phyloP scores from a whole-genome alignment of 495 filamentous ascomycete genomes.

The Thermothielavioides terrestris region DNA sequence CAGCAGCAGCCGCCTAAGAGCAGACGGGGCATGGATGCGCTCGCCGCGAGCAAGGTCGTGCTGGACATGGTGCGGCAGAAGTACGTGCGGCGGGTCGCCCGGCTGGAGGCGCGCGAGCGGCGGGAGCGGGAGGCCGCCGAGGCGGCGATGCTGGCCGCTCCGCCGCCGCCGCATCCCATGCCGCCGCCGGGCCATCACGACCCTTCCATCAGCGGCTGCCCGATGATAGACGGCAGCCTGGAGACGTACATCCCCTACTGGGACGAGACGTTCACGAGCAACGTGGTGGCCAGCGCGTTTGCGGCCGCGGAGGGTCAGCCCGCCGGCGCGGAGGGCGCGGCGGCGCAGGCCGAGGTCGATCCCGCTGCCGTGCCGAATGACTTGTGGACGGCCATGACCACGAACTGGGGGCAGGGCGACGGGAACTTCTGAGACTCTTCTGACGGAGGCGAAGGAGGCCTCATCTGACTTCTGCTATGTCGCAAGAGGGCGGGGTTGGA shows the following conservation, averaged over 20 bases:
- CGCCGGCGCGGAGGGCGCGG: not conserved
- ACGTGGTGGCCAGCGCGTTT: not conserved
- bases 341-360: not conserved
- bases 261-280: conserved; percentile 26
- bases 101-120: conserved; percentile 17
- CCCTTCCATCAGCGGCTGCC: conserved; percentile 22
- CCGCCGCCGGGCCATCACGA: not conserved
- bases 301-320: not conserved
- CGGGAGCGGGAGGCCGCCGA: not conserved
- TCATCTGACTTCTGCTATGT: not conserved
- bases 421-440: not conserved
- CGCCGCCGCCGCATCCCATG: not conserved
- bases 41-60: conserved; percentile 33
- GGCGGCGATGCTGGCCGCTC: not conserved
- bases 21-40: conserved; percentile 23
- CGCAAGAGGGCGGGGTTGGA: no score
- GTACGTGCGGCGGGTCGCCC: conserved; percentile 28
- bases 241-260: conserved; percentile 33
- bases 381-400: conserved; percentile 19
- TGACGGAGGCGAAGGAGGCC: not conserved
- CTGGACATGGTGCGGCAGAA: conserved; percentile 31
- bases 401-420: conserved; percentile 13
- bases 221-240: conserved; percentile 40
- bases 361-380: conserved; percentile 1
- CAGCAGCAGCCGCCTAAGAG: no score